A percentile compares a stretch with the other conserved stretches of the same genome.
phyloP scores from a whole-genome alignment of 2,329 filamentous ascomycete genomes.

The Verticillium zaregamsianum region DNA sequence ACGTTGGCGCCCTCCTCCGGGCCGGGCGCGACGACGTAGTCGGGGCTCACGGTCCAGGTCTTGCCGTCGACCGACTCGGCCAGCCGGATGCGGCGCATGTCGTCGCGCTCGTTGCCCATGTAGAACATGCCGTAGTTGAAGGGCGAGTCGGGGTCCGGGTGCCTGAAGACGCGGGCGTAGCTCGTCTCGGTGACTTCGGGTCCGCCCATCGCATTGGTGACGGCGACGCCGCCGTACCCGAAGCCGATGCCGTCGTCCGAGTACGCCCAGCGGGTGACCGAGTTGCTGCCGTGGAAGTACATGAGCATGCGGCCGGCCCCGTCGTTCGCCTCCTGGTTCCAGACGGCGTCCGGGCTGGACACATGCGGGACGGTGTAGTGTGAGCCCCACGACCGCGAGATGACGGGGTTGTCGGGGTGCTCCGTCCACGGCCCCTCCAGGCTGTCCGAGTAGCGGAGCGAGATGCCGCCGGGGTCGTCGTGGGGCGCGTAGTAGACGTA shows the following conservation, averaged over 20 bases:
- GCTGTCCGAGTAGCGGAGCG: slow-evolving; percentile 15
- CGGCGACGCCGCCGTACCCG: slow-evolving; percentile 14
- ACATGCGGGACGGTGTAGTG: slow-evolving; percentile 13
- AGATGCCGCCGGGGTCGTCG: slow-evolving; percentile 19
- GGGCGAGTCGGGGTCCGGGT: slow-evolving; percentile 14
- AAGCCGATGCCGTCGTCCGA: slow-evolving; percentile 13
- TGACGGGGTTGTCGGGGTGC: slow-evolving; percentile 12
- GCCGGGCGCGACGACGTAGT: slow-evolving; percentile 11
- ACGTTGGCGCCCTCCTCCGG: slow-evolving; percentile 12
- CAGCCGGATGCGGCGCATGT: slow-evolving; percentile 18
- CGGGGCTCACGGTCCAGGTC: slow-evolving; percentile 12
- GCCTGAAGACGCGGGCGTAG: slow-evolving; percentile 19
- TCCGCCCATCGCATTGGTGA: slow-evolving; percentile 17
- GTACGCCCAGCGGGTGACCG: slow-evolving; percentile 12
- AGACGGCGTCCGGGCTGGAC: slow-evolving; percentile 14
- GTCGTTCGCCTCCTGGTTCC: slow-evolving; percentile 7
- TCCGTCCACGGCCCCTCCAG: slow-evolving; percentile 13
- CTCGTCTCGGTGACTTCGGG: slow-evolving; percentile 18
- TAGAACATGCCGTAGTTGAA: slow-evolving; percentile 21
- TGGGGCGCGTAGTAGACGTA: slow-evolving; percentile 23
- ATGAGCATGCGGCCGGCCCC: slow-evolving; percentile 7
- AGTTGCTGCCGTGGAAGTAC: slow-evolving; percentile 15
- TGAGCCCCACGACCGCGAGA: slow-evolving; percentile 5
- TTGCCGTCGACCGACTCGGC: slow-evolving; percentile 18
- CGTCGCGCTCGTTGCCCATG: slow-evolving; percentile 19